phyloP scores from a whole-genome alignment of 2,329 filamentous ascomycete genomes.

The Penicillium sp. region DNA sequence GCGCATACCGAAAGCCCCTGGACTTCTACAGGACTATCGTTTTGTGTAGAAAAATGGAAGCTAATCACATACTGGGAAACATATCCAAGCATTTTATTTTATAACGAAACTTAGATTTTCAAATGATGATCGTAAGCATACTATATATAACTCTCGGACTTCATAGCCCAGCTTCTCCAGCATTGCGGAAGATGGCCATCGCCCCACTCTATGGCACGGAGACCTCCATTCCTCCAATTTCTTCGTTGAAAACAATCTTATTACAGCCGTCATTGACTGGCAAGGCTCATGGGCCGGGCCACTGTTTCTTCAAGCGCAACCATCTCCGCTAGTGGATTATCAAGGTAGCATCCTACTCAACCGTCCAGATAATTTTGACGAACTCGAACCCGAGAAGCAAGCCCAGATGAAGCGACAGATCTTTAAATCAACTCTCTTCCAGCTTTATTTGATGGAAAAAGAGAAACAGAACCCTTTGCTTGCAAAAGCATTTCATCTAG shows the following conservation, averaged over 20 bases:
- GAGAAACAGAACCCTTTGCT: conserved; percentile 17
- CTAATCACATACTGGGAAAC: no score
- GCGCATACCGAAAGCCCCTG: no score
- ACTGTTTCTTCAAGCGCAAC: conserved; percentile 25
- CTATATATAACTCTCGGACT: no score
- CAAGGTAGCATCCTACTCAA: conserved; percentile 24
- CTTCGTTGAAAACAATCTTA: conserved; percentile 35
- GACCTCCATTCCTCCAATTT: conserved; percentile 42
- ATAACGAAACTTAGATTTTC: no score
- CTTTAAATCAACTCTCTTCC: conserved; percentile 21
- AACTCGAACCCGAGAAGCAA: conserved; percentile 16
- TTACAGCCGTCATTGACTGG: conserved; percentile 46
- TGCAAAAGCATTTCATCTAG: conserved; percentile 18
- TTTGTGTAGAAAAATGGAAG: no score
- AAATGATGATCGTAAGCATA: no score
- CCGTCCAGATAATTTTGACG: conserved; percentile 24
- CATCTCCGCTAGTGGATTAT: conserved; percentile 26
- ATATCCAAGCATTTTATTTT: no score
- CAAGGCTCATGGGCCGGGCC: conserved; percentile 35
- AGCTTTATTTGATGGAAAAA: conserved; percentile 23
- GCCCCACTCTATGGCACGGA: conserved; percentile 40
- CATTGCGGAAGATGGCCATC: no score
- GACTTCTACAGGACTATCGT: no score
- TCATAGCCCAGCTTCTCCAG: no score
- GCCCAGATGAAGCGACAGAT: conserved; percentile 16